Evolutionary conservation across 202 grass and related monocot genomes (phyloP), one percentile per base, ranked within the genome.

Genomic region (Carex arenaria): DNA sequence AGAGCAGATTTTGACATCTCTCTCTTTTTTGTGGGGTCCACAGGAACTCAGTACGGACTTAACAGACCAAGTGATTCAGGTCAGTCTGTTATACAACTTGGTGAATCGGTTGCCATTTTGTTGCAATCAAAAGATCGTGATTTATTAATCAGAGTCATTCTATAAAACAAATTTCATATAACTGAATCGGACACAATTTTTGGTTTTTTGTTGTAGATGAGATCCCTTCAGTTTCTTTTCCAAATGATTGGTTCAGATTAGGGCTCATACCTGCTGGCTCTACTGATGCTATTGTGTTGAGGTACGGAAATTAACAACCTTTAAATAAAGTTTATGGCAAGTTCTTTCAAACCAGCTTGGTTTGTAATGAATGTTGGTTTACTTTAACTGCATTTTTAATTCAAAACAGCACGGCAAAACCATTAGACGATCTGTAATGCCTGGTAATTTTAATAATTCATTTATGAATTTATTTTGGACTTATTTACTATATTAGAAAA

Each of bases 261-360:
- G 95, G 95, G 71, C 85, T 98, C 85, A 98, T 98, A 89, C 95
- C 95, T 81, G 94, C 92, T 71, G 90, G 91, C 77, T 98, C 95
- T 32, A 98, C 95, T 72, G 92, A 98, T 92, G 92, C 95, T 84
- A 98, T 98, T 83, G 92, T 92, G 79, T 80, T 98, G 64, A 98
- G 95, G 95, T 98, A 94, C 11, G 20, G 34, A 36, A 15, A 28
- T 45, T 22, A 47, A 10, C 32, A 15, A 45, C 18, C 36, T 47
- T 49, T 61, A 26, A 43, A 53, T 75, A 32, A 75, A 32, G 49
- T 31, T 55, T 6, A 1, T 55, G n/a, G 72, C 13, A 75, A 71
- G 40, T 71, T 30, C 54, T 47, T 28, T 14, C 47, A 75, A 75
- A 14, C 5, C 7, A 57, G 72, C 52, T n/a, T 76, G 72, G 7